Percentiles rank a stretch among this genome's conserved stretches.
Conservation (phyloP, 306 rosid species). For the Biancaea sappan region DNA sequence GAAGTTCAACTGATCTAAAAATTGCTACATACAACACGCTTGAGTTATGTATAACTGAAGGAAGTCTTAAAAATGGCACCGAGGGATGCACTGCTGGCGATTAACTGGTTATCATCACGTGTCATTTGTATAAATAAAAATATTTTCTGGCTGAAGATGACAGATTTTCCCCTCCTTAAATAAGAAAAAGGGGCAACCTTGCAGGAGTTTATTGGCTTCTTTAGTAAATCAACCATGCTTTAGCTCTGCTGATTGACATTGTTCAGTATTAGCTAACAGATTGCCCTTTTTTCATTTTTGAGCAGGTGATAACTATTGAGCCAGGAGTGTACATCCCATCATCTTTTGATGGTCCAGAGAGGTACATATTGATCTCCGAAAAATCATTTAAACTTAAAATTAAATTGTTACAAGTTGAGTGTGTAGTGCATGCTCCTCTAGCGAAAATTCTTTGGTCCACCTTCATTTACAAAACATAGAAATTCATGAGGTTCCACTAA, state of each 20-base stretch:
- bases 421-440: constrained; percentile 26
- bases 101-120: not conserved
- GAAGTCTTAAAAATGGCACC: not conserved
- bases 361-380: constrained; percentile 52
- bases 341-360: constrained; percentile 57
- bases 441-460: constrained; percentile 14
- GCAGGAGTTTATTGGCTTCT: not conserved
- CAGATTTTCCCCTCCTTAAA: not conserved
- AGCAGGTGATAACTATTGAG: constrained; percentile 90
- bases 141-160: constrained; percentile 14
- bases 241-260: constrained; percentile 10
- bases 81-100: not conserved
- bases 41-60: not conserved
- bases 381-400: constrained; percentile 23
- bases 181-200: not conserved
- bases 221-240: not conserved
- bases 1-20: not conserved
- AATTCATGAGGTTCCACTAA: constrained; percentile 16
- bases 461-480: constrained; percentile 3
- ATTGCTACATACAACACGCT: not conserved
- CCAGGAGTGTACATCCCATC: constrained; percentile 90
- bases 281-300: constrained; percentile 29
- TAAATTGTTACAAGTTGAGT: constrained; percentile 21
- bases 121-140: not conserved
- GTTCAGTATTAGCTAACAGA: constrained; percentile 8